Conservation (phyloP, 139 green algal genomes). For the Ostreobium quekettii region DNA sequence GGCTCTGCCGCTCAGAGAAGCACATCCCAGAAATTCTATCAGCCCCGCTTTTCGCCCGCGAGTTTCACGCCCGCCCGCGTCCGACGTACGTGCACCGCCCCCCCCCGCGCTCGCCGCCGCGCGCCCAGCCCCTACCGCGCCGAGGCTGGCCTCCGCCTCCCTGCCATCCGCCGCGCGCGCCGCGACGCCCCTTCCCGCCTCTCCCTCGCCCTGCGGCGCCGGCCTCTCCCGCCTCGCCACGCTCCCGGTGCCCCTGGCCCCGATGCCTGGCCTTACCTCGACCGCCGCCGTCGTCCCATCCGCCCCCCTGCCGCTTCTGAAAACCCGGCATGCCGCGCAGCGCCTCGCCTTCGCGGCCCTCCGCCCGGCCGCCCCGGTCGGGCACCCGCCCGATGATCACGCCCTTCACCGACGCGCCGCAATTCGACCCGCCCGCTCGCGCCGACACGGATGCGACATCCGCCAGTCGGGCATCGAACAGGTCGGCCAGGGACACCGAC, state of each 20-base stretch:
- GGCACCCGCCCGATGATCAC: slow-evolving; percentile 55
- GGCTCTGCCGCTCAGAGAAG: too few species aligned
- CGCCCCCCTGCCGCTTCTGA: neutral
- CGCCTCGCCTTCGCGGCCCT: slow-evolving; percentile 25
- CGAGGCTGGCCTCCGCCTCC: neutral
- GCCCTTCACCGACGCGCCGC: slow-evolving; percentile 33
- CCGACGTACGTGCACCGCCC: neutral
- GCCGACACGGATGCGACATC: neutral
- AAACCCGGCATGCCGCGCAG: neutral
- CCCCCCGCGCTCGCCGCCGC: too few species aligned
- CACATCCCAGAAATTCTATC: too few species aligned
- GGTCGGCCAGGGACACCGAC: slow-evolving; percentile 9
- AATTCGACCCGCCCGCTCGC: neutral
- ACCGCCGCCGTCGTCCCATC: neutral
- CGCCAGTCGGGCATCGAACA: neutral
- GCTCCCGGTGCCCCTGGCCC: too few species aligned
- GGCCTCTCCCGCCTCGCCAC: neutral
- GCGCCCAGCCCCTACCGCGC: neutral
- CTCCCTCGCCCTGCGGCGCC: neutral
- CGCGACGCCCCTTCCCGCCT: neutral
- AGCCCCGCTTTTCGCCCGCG: too few species aligned
- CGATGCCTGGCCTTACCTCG: neutral
- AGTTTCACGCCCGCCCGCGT: too few species aligned
- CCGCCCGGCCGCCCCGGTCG: slow-evolving; percentile 40
- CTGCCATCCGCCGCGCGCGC: neutral